These are phyloP conservation scores for Ambrosia trifida DNA, from an alignment of 129 eudicot species.

Conservation along the genomic window DNA sequence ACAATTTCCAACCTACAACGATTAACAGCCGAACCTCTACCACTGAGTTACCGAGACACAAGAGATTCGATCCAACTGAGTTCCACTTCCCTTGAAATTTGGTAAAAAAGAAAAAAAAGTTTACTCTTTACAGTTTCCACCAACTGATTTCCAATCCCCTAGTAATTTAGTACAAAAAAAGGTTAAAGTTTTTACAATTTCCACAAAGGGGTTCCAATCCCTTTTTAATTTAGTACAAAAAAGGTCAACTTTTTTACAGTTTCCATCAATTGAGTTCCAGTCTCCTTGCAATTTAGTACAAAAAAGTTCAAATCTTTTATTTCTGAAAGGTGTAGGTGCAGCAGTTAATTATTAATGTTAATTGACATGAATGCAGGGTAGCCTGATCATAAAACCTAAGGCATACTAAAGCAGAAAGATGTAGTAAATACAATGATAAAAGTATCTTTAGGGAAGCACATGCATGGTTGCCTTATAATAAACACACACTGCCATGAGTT, in stretches of 20 bases:
- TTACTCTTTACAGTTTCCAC: neutral
- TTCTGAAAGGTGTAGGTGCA: neutral
- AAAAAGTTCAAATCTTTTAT: neutral
- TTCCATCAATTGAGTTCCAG: neutral
- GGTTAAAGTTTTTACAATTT: neutral
- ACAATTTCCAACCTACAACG: too few relatives aligned
- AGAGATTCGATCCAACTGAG: too few relatives aligned
- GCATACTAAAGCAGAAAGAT: slow-evolving; percentile 30
- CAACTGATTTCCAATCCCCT: neutral
- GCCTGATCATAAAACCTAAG: slow-evolving; percentile 18
- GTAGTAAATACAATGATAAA: slow-evolving; percentile 44
- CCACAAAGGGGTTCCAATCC: neutral
- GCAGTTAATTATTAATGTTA: neutral
- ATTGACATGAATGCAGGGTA: slow-evolving; percentile 22
- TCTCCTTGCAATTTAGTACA: neutral
- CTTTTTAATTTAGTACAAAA: neutral
- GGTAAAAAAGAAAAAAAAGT: too few relatives aligned
- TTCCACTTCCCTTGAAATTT: too few relatives aligned
- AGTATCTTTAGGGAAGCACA: slow-evolving; percentile 41
- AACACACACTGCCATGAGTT: slow-evolving; percentile 43
- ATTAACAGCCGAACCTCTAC: too few relatives aligned
- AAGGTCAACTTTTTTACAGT: neutral
- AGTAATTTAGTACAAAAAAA: neutral
- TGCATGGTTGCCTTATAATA: slow-evolving; percentile 42
- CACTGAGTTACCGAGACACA: too few relatives aligned